phyloP scores from a whole-genome alignment of 2,329 filamentous ascomycete genomes.

The Colletotrichum phormii region DNA sequence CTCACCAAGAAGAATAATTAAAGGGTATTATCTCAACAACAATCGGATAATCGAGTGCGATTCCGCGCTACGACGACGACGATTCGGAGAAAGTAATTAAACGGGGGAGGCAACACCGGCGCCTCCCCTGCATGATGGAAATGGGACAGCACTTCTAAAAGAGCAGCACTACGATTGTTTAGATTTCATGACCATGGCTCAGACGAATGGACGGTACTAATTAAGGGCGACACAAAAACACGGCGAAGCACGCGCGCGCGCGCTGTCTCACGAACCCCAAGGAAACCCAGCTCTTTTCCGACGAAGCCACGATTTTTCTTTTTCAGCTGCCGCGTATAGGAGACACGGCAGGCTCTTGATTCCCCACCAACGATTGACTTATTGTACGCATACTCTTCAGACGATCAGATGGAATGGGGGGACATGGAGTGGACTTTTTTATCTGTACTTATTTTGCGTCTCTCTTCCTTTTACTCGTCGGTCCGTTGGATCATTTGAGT shows the following conservation, averaged over 20 bases:
- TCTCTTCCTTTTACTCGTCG: not conserved
- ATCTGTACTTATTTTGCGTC: constrained; percentile 28
- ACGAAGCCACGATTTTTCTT: constrained; percentile 22
- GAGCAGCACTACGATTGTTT: constrained; percentile 21
- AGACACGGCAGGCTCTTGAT: constrained; percentile 29
- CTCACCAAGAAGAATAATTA: constrained; percentile 26
- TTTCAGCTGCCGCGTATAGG: constrained; percentile 8
- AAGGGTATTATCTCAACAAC: not conserved
- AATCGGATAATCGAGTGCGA: not conserved
- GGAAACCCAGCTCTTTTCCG: not conserved
- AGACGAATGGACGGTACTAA: constrained; percentile 12
- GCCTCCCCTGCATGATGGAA: not conserved
- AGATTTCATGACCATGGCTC: constrained; percentile 35
- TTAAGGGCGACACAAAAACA: not conserved
- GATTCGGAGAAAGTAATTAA: not conserved
- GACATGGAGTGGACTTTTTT: not conserved
- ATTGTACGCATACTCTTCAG: constrained; percentile 31
- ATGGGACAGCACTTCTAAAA: constrained; percentile 16
- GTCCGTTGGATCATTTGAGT: not conserved
- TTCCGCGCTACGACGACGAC: not conserved
- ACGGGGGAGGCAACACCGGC: not conserved
- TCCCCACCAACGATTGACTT: constrained; percentile 25
- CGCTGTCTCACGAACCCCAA: not conserved
- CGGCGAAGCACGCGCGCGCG: not conserved
- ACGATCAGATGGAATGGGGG: constrained; percentile 21